Conservation (phyloP, 1,284 basidiomycete species). For the Pyrrhoderma noxium region DNA sequence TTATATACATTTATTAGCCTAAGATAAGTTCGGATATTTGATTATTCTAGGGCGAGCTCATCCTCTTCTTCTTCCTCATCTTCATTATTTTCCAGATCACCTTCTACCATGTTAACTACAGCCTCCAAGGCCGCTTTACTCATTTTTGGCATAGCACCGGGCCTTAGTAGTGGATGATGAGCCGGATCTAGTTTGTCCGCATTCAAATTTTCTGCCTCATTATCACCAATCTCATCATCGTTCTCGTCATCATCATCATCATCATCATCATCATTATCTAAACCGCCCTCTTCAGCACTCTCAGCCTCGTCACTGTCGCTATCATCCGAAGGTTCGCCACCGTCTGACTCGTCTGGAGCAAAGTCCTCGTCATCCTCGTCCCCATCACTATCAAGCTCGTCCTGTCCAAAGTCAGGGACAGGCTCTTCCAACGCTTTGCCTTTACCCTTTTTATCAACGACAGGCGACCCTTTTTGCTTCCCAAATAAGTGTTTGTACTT, state of each 20-base stretch:
- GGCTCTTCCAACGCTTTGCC: constrained; percentile 15
- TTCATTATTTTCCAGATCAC: constrained; percentile 36
- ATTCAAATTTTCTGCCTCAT: constrained; percentile 26
- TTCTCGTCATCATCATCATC: constrained; percentile 21
- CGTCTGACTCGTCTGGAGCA: constrained; percentile 20
- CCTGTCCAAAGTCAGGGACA: constrained; percentile 3
- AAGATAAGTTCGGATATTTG: not conserved
- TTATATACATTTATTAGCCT: not conserved
- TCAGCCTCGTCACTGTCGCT: constrained; percentile 13
- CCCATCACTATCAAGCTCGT: constrained; percentile 24
- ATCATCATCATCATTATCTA: constrained; percentile 8
- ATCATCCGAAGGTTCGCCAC: constrained; percentile 19
- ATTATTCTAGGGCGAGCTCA: constrained; percentile 24
- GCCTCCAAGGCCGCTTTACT: constrained; percentile 57
- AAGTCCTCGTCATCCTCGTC: constrained; percentile 19
- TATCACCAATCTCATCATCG: constrained; percentile 22
- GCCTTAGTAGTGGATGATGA: constrained; percentile 55
- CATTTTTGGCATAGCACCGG: constrained; percentile 62
- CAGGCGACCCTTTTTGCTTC: constrained; percentile 21
- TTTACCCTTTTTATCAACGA: constrained; percentile 13
- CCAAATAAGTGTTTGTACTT: constrained; percentile 53
- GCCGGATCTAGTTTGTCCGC: constrained; percentile 43
- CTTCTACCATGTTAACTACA: constrained; percentile 52
- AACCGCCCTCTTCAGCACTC: too few species aligned
- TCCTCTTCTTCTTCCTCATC: constrained; percentile 32